Evolutionary conservation across 495 filamentous ascomycete genomes (phyloP).

Genomic region (Entonaema liquescens): DNA sequence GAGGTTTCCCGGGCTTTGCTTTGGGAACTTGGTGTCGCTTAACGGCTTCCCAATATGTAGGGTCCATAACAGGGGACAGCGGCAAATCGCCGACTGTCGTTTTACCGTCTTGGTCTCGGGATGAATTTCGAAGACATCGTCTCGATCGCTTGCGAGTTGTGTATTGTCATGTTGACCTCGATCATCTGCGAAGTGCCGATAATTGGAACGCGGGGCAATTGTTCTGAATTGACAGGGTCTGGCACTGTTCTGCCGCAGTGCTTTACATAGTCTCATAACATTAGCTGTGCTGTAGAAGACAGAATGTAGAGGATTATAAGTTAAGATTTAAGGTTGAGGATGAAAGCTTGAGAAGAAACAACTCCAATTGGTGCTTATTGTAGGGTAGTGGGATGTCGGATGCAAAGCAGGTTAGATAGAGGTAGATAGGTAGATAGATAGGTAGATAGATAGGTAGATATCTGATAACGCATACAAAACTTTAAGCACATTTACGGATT

Average conservation of each 20-base stretch:
- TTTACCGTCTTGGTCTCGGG: constrained; percentile 46
- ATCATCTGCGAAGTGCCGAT: constrained; percentile 20
- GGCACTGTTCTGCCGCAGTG: constrained; percentile 36
- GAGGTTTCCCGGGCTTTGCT: constrained; percentile 47
- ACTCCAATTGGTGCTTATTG: too few species aligned
- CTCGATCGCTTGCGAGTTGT: constrained; percentile 22
- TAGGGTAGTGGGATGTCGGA: too few species aligned
- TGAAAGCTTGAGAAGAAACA: too few species aligned
- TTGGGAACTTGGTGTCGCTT: constrained; percentile 43
- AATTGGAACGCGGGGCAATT: constrained; percentile 4
- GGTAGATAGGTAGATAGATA: too few species aligned
- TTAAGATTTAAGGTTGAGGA: not conserved
- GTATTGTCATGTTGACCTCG: not conserved
- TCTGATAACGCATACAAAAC: too few species aligned
- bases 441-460: too few species aligned
- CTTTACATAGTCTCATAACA: constrained; percentile 47
- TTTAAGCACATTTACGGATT: too few species aligned
- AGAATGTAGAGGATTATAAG: not conserved
- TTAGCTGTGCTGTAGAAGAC: constrained; percentile 4
- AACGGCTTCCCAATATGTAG: constrained; percentile 50
- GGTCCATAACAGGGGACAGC: constrained; percentile 63
- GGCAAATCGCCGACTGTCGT: constrained; percentile 54
- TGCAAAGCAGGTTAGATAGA: too few species aligned
- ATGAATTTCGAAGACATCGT: constrained; percentile 44
- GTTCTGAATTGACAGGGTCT: constrained; percentile 17